Conservation (phyloP, 257 asterid genomes). For the Avicennia marina region DNA sequence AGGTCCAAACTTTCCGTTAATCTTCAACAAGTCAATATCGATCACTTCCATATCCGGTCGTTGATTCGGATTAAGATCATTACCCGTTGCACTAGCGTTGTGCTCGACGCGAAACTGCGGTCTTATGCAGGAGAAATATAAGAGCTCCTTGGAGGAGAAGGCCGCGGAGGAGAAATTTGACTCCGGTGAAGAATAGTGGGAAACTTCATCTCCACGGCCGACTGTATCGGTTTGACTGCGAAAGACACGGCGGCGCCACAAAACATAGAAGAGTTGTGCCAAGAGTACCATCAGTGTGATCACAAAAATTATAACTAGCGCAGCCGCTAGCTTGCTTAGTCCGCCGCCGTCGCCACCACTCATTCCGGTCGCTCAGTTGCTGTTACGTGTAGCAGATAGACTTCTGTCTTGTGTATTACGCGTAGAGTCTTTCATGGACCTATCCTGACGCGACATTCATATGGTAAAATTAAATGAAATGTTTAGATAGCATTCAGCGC, state of each 20-base stretch:
- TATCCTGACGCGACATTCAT: too few species aligned
- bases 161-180: too few species aligned
- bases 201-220: slow-evolving; percentile 13
- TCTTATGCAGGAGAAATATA: slow-evolving; percentile 41
- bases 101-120: slow-evolving; percentile 30
- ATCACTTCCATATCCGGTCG: slow-evolving; percentile 39
- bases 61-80: slow-evolving; percentile 1
- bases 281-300: slow-evolving; percentile 38
- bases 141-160: too few species aligned
- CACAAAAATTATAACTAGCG: slow-evolving; percentile 38
- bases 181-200: slow-evolving; percentile 24
- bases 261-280: slow-evolving; percentile 34
- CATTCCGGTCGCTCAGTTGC: too few species aligned
- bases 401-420: too few species aligned
- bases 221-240: slow-evolving; percentile 27
- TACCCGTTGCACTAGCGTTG: not conserved
- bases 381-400: too few species aligned
- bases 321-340: slow-evolving; percentile 38
- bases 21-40: slow-evolving; percentile 57
- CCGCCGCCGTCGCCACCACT: slow-evolving; percentile 26
- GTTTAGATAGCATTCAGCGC: too few species aligned
- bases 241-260: slow-evolving; percentile 57
- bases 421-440: too few species aligned
- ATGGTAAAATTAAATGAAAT: too few species aligned
- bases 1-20: slow-evolving; percentile 49